Conservation (phyloP, 2,329 filamentous ascomycete species). For the Akanthomyces dipterigenus region DNA sequence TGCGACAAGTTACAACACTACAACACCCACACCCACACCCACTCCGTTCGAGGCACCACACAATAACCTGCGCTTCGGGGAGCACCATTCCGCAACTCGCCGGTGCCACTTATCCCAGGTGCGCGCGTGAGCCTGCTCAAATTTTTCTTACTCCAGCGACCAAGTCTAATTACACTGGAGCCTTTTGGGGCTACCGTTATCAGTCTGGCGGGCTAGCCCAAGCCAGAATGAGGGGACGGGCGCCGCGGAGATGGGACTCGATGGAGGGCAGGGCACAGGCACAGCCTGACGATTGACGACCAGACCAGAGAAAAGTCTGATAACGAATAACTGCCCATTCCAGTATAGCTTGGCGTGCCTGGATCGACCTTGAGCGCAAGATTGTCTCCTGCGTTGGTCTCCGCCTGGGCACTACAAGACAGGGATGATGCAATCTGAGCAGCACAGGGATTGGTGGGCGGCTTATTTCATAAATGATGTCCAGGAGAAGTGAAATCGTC, state of each 20-base stretch:
- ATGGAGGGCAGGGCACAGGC: neutral
- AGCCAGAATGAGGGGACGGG: slow-evolving; percentile 4
- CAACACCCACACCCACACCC: too few species aligned
- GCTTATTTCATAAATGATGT: neutral
- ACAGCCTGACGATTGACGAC: neutral
- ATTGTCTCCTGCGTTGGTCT: neutral
- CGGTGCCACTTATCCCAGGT: slow-evolving; percentile 4
- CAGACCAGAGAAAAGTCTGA: neutral
- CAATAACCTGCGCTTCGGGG: neutral
- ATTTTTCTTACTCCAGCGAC: neutral
- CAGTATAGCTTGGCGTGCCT: neutral
- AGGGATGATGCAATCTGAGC: neutral
- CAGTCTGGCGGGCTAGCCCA: slow-evolving; percentile 1
- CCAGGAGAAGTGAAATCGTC: too few species aligned
- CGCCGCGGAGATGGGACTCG: neutral
- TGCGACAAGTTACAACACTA: too few species aligned
- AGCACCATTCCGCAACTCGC: neutral
- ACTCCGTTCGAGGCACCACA: too few species aligned
- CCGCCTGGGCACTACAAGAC: neutral
- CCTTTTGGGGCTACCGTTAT: slow-evolving; percentile 8
- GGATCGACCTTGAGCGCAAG: neutral
- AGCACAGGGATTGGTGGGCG: neutral
- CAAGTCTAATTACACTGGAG: neutral
- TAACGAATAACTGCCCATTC: slow-evolving; percentile 2
- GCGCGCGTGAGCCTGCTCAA: slow-evolving; percentile 9